These are phyloP conservation scores for Tolypocladium album DNA, from an alignment of 2,329 filamentous ascomycete genomes.

Conservation along the genomic window DNA sequence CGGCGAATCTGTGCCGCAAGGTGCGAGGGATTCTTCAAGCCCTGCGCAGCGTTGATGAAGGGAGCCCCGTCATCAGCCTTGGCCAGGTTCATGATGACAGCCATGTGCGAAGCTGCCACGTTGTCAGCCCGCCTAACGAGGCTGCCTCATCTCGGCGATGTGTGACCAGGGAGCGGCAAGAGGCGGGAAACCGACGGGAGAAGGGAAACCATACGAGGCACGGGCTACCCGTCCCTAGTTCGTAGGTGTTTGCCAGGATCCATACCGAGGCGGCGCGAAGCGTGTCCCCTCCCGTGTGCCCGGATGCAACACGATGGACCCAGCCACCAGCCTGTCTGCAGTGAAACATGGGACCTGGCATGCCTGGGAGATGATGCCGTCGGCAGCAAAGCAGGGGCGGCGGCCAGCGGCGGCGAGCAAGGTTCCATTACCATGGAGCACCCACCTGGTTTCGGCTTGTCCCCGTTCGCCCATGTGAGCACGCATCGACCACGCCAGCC, in stretches of 20 bases:
- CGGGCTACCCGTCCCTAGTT: background rate
- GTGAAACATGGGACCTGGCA: constrained; percentile 2
- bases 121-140: background rate
- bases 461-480: background rate
- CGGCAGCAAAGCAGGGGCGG: background rate
- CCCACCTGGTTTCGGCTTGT: background rate
- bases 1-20: background rate
- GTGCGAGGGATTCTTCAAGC: background rate
- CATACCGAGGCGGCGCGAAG: background rate
- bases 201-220: background rate
- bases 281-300: background rate
- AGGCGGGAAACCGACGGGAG: background rate
- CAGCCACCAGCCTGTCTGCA: background rate
- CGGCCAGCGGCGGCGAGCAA: background rate
- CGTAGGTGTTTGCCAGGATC: background rate
- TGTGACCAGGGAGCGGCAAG: background rate
- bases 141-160: background rate
- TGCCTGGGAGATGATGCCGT: background rate
- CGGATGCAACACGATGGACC: background rate
- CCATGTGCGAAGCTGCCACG: background rate
- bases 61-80: background rate
- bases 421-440: background rate
- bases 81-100: background rate
- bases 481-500: background rate
- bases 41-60: background rate